phyloP scores from a whole-genome alignment of 2,329 filamentous ascomycete species.

The Mycosphaerella sp. region DNA sequence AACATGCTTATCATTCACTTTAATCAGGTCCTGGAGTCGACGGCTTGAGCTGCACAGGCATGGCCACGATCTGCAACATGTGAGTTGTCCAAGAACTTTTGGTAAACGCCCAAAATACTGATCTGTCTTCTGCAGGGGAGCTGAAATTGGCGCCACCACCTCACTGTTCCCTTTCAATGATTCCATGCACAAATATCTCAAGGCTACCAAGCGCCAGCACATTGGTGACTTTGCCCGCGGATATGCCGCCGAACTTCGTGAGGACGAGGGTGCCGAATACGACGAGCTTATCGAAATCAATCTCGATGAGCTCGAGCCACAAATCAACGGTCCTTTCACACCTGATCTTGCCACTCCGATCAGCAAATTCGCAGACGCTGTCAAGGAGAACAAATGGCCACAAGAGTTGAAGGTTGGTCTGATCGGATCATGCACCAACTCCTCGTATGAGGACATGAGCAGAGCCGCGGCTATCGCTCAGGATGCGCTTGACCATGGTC shows the following conservation, averaged over 20 bases:
- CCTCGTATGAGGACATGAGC: slow-evolving; percentile 82
- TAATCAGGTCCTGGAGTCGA: slow-evolving; percentile 71
- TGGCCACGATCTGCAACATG: slow-evolving; percentile 79
- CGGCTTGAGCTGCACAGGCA: slow-evolving; percentile 72
- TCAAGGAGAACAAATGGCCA: slow-evolving; percentile 92
- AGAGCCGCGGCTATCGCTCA: slow-evolving; percentile 85
- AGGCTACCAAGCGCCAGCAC: slow-evolving; percentile 78
- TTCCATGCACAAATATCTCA: slow-evolving; percentile 93
- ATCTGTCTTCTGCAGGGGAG: no score
- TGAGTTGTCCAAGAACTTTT: no score
- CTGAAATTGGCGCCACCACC: slow-evolving; percentile 78
- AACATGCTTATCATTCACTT: no score
- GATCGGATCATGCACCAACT: slow-evolving; percentile 98
- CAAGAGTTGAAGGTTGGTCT: slow-evolving; percentile 94
- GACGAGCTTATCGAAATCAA: slow-evolving; percentile 96
- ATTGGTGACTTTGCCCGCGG: slow-evolving; percentile 85
- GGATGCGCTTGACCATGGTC: slow-evolving; percentile 82
- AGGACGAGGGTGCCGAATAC: slow-evolving; percentile 88
- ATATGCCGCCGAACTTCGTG: slow-evolving; percentile 78
- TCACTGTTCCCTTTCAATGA: slow-evolving; percentile 98
- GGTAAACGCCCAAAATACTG: no score
- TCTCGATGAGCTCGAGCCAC: slow-evolving; percentile 87
- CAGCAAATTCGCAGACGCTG: slow-evolving; percentile 92
- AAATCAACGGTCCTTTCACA: slow-evolving; percentile 98
- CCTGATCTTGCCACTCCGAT: slow-evolving; percentile 96